These are phyloP conservation scores for Hypomyces perniciosus DNA, from an alignment of 2,329 filamentous ascomycete species.

Conservation along the genomic window DNA sequence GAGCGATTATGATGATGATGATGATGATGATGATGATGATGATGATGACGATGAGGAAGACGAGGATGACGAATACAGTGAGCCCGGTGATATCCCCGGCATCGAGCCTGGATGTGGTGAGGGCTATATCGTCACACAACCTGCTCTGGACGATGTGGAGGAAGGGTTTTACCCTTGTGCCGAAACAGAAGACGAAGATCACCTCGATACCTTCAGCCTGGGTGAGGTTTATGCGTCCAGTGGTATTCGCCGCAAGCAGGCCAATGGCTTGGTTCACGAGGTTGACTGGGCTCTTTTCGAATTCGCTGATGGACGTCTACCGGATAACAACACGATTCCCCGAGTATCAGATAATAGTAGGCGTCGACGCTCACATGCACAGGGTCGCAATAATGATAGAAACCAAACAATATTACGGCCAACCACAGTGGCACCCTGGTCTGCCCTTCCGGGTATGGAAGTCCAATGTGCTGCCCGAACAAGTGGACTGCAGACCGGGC, in stretches of 20 bases:
- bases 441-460: slow-evolving; percentile 62
- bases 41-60: slow-evolving; percentile 50
- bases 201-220: slow-evolving; percentile 72
- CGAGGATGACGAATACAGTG: slow-evolving; percentile 49
- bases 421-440: slow-evolving; percentile 52
- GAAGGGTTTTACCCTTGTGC: slow-evolving; percentile 74
- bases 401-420: slow-evolving; percentile 39
- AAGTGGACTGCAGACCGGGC: slow-evolving; percentile 72
- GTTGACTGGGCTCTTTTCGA: slow-evolving; percentile 93
- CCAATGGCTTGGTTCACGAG: slow-evolving; percentile 72
- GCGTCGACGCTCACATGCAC: slow-evolving; percentile 8
- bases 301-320: slow-evolving; percentile 64
- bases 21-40: slow-evolving; percentile 45
- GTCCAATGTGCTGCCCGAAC: slow-evolving; percentile 89
- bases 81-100: slow-evolving; percentile 72
- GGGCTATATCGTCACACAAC: slow-evolving; percentile 80
- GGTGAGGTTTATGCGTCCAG: slow-evolving; percentile 86
- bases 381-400: slow-evolving; percentile 23
- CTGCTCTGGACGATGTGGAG: slow-evolving; percentile 80
- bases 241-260: slow-evolving; percentile 71
- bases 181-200: slow-evolving; percentile 69
- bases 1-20: slow-evolving; percentile 46
- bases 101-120: slow-evolving; percentile 69
- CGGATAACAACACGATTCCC: slow-evolving; percentile 66
- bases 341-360: slow-evolving; percentile 14